Evolutionary conservation across 352 stramenopile species (phyloP).

Genomic region (Phytopythium montanum): DNA sequence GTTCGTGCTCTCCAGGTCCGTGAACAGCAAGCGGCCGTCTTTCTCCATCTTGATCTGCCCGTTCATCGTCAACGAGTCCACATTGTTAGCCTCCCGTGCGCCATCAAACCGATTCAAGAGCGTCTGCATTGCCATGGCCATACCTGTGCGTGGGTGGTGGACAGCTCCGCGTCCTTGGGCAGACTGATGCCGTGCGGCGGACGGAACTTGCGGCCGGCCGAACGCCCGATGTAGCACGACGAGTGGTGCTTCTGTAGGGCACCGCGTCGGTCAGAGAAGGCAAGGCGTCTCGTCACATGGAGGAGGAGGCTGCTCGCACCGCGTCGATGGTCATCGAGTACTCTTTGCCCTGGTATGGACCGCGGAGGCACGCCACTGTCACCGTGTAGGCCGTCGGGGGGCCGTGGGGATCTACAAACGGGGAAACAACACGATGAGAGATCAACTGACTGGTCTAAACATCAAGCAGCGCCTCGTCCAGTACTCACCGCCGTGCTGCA

Average conservation of each 20-base stretch:
- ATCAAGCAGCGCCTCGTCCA: background rate
- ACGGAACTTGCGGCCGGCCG: slow-evolving; percentile 77
- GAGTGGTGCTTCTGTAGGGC: slow-evolving; percentile 33
- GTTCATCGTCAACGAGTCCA: background rate
- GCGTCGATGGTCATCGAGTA: slow-evolving; percentile 57
- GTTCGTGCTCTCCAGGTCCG: slow-evolving; percentile 82
- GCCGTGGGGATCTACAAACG: slow-evolving; percentile 15
- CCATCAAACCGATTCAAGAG: background rate
- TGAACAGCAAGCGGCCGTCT: slow-evolving; percentile 58
- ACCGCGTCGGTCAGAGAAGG: background rate
- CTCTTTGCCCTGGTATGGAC: slow-evolving; percentile 55
- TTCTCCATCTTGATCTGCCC: slow-evolving; percentile 60
- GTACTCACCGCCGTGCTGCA: slow-evolving; percentile 9
- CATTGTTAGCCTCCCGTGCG: no score
- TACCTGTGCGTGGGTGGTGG: slow-evolving; percentile 80
- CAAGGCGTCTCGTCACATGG: background rate
- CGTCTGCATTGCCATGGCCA: background rate
- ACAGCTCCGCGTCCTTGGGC: slow-evolving; percentile 76
- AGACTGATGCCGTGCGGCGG: slow-evolving; percentile 66
- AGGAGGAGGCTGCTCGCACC: slow-evolving; percentile 14
- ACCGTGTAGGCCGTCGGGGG: slow-evolving; percentile 39
- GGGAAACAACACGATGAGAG: background rate
- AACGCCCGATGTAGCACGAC: slow-evolving; percentile 70
- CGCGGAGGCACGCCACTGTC: slow-evolving; percentile 42
- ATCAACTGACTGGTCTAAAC: background rate